These are phyloP conservation scores for bread wheat (Triticum aestivum) DNA, from an alignment of 176 grass and related monocot species.

Conservation along the genomic window IWGSC_CS_RefSeq_v2.1 NC_057809.1:1744469-1744968, in stretches of 20 bases:
- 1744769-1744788: not conserved
- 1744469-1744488: constrained; percentile 83
- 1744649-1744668: constrained; percentile 90
- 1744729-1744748: constrained; percentile 59
- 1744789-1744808: not conserved
- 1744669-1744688: constrained; percentile 72
- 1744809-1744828: not conserved
- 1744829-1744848: not conserved
- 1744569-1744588: constrained; percentile 19
- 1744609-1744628: not conserved
- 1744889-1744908: constrained; percentile 86
- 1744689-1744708: constrained; percentile 75
- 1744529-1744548: constrained; percentile 73
- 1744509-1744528: constrained; percentile 66
- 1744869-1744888: constrained; percentile 86
- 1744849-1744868: constrained; percentile 21
- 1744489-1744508: constrained; percentile 58
- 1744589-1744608: not conserved
- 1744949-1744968: constrained; percentile 69
- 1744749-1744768: constrained; percentile 64
- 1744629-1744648: constrained; percentile 72
- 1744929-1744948: constrained; percentile 77
- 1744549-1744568: constrained; percentile 2
- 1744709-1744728: constrained; percentile 86
- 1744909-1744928: constrained; percentile 66